A percentile compares a stretch with the other conserved stretches of the same genome.
Conservation (phyloP, 2,329 filamentous ascomycete species). For the Fusarium goolgardi region DNA sequence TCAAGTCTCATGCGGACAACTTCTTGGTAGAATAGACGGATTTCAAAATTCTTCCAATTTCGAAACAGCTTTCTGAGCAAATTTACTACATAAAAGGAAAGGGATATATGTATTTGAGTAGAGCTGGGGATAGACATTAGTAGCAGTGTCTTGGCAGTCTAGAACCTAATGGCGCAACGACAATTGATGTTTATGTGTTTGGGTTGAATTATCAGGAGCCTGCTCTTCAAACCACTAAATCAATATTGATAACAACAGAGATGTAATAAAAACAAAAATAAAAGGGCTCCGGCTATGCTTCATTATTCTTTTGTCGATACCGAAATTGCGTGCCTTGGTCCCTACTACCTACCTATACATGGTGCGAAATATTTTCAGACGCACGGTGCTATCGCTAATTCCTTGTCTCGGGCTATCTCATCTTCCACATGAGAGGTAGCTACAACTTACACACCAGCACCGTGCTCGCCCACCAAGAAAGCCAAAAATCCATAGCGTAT, state of each 20-base stretch:
- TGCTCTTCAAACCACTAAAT: background rate
- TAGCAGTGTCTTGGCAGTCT: conserved; percentile 43
- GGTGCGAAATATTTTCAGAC: background rate
- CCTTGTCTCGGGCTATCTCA: background rate
- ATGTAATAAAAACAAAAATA: too few species aligned
- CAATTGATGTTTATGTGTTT: conserved; percentile 42
- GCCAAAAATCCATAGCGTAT: background rate
- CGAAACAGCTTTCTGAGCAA: conserved; percentile 31
- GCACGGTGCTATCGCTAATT: conserved; percentile 14
- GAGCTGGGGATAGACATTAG: conserved; percentile 38
- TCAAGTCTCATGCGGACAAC: conserved; percentile 79
- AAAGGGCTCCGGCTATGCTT: too few species aligned
- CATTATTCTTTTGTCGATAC: background rate
- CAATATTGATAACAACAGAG: background rate
- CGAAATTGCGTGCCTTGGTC: background rate
- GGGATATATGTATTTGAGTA: conserved; percentile 39
- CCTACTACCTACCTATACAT: background rate
- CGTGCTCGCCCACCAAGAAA: background rate
- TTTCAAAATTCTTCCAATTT: conserved; percentile 37
- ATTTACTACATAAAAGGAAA: conserved; percentile 42
- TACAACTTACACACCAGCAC: conserved; percentile 29
- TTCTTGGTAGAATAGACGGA: conserved; percentile 77
- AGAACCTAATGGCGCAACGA: conserved; percentile 50
- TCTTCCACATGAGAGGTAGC: background rate
- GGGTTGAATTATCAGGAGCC: conserved; percentile 5